A percentile compares a stretch with the other conserved stretches of the same genome.
Evolutionary conservation across 768 basidiomycete species (phyloP).

Genomic region (Hygrophorus pudorinus): DNA sequence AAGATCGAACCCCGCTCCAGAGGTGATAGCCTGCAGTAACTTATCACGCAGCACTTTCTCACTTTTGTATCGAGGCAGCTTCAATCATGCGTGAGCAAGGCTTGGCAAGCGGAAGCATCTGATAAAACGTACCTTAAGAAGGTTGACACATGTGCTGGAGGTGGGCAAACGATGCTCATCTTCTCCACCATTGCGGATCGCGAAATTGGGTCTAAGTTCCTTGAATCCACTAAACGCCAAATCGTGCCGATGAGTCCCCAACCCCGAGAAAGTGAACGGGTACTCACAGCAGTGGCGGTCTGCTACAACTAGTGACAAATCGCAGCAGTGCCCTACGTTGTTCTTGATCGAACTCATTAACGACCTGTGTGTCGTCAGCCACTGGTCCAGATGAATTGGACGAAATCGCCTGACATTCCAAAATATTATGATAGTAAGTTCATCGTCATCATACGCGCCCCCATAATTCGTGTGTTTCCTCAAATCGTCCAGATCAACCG

Average conservation of each 20-base stretch:
- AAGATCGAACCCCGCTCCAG: slow-evolving; percentile 88
- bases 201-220: slow-evolving; percentile 80
- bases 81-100: not conserved
- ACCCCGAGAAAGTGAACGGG: not conserved
- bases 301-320: slow-evolving; percentile 89
- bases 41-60: slow-evolving; percentile 62
- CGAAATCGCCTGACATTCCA: slow-evolving; percentile 53
- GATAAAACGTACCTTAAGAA: slow-evolving; percentile 58
- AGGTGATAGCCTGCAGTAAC: slow-evolving; percentile 76
- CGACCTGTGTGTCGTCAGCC: slow-evolving; percentile 37
- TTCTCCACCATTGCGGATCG: slow-evolving; percentile 70
- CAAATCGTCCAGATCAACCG: slow-evolving; percentile 79
- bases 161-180: slow-evolving; percentile 68
- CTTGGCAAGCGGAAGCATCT: not conserved
- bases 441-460: slow-evolving; percentile 61
- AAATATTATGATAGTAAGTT: slow-evolving; percentile 66
- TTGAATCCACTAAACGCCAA: slow-evolving; percentile 58
- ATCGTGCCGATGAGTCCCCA: slow-evolving; percentile 1
- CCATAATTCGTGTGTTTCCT: slow-evolving; percentile 72
- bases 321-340: slow-evolving; percentile 70
- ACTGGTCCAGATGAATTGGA: not conserved
- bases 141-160: slow-evolving; percentile 83
- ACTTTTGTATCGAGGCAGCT: slow-evolving; percentile 65
- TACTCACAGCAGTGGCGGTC: slow-evolving; percentile 76
- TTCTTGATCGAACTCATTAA: slow-evolving; percentile 70